phyloP scores from a whole-genome alignment of 441 rosid species.

The Macaranga tanarius region DNA sequence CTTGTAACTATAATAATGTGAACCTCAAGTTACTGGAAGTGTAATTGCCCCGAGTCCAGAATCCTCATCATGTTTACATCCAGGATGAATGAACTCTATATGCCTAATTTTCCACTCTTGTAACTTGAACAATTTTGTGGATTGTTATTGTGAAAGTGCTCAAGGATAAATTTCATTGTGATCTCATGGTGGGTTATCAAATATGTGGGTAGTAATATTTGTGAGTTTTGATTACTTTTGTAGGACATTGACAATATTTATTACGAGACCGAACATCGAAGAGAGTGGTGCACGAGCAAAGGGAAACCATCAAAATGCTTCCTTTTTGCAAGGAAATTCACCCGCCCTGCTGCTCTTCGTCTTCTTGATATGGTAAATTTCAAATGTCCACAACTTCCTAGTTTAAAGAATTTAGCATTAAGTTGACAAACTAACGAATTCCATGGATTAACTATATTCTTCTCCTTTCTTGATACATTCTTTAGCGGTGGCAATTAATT shows the following conservation, averaged over 20 bases:
- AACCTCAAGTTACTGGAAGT: too few relatives aligned
- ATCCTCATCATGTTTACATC: not conserved
- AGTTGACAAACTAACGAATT: not conserved
- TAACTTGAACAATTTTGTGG: not conserved
- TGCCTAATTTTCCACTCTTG: not conserved
- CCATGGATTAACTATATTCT: not conserved
- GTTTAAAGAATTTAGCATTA: not conserved
- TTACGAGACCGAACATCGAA: conserved; percentile 77
- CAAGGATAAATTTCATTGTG: not conserved
- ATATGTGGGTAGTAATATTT: not conserved
- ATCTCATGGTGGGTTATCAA: not conserved
- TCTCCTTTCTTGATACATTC: not conserved
- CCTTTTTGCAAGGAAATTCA: conserved; percentile 95
- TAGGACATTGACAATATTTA: conserved; percentile 79
- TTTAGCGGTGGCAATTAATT: too few relatives aligned
- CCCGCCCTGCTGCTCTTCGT: conserved; percentile 83
- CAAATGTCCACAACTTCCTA: not conserved
- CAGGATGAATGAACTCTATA: not conserved
- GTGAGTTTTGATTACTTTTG: conserved; percentile 13
- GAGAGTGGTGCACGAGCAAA: conserved; percentile 96
- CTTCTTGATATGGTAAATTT: conserved; percentile 64
- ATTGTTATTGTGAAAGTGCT: not conserved
- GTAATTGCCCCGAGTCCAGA: not conserved
- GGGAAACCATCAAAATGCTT: conserved; percentile 81
- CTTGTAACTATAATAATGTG: too few relatives aligned